A percentile compares a stretch with the other conserved stretches of the same genome.
phyloP scores from a whole-genome alignment of 2,329 filamentous ascomycete species.

The Podosphaera xanthii region DNA sequence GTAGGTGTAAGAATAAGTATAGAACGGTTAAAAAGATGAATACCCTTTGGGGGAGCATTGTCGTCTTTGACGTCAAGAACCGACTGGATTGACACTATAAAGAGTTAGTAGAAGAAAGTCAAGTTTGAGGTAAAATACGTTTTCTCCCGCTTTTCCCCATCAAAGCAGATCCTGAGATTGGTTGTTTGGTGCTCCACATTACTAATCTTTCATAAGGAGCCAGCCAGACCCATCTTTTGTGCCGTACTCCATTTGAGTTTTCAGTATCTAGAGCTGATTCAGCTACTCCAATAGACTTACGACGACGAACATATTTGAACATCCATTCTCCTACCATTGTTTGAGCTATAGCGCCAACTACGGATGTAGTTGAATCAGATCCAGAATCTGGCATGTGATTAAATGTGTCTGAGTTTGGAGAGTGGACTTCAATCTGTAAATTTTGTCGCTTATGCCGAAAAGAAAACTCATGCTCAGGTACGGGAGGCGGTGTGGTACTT shows the following conservation, averaged over 20 bases:
- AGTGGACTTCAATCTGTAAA: no score
- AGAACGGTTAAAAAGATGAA: slow-evolving; percentile 60
- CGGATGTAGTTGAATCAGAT: slow-evolving; percentile 47
- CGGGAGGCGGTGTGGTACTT: slow-evolving; percentile 47
- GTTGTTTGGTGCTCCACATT: slow-evolving; percentile 97
- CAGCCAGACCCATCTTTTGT: slow-evolving; percentile 97
- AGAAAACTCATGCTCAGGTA: slow-evolving; percentile 49
- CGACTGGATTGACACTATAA: slow-evolving; percentile 71
- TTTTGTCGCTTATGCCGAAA: no score
- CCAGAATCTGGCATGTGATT: slow-evolving; percentile 18
- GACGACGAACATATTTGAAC: slow-evolving; percentile 71
- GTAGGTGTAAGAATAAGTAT: slow-evolving; percentile 88
- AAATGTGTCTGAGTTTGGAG: slow-evolving; percentile 9
- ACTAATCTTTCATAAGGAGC: slow-evolving; percentile 90
- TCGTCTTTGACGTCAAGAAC: slow-evolving; percentile 94
- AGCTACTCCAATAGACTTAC: slow-evolving; percentile 71
- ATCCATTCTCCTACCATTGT: slow-evolving; percentile 98
- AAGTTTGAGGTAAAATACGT: slow-evolving; percentile 34
- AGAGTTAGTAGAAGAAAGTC: slow-evolving; percentile 11
- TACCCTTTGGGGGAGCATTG: slow-evolving; percentile 57
- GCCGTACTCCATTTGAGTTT: slow-evolving; percentile 44
- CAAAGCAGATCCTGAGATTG: slow-evolving; percentile 63
- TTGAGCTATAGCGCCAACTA: slow-evolving; percentile 91
- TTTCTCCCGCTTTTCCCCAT: slow-evolving; percentile 91
- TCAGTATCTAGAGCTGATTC: slow-evolving; percentile 47